A percentile compares a stretch with the other conserved stretches of the same genome.
phyloP scores from a whole-genome alignment of 2,329 filamentous ascomycete species.

The Cercospora nicotianae region DNA sequence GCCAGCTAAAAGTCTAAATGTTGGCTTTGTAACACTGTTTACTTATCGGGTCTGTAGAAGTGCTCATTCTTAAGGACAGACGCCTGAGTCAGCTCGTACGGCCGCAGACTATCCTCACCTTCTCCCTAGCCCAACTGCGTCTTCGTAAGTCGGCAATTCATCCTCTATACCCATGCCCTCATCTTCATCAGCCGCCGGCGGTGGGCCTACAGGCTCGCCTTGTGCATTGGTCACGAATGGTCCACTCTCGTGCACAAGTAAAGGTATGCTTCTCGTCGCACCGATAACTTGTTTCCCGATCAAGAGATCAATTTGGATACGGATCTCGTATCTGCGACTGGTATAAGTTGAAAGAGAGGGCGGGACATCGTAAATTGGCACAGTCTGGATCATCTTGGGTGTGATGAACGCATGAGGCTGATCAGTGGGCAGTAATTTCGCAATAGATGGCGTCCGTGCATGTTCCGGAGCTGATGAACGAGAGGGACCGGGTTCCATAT shows the following conservation, averaged over 20 bases:
- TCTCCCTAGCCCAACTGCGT: neutral
- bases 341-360: neutral
- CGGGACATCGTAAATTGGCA: neutral
- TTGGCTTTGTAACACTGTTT: neutral
- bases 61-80: neutral
- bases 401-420: neutral
- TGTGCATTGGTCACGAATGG: neutral
- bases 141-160: slow-evolving; percentile 8
- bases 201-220: neutral
- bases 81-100: neutral
- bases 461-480: neutral
- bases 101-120: neutral
- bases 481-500: neutral
- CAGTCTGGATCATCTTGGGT: neutral
- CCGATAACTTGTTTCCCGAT: neutral
- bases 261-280: neutral
- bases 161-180: neutral
- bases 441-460: neutral
- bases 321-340: neutral
- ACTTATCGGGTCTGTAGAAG: neutral
- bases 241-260: neutral
- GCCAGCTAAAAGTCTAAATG: neutral
- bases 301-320: neutral
- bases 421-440: neutral
- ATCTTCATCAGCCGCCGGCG: neutral